Conservation (phyloP, 345 rosid species). For the Acer campestre region DNA sequence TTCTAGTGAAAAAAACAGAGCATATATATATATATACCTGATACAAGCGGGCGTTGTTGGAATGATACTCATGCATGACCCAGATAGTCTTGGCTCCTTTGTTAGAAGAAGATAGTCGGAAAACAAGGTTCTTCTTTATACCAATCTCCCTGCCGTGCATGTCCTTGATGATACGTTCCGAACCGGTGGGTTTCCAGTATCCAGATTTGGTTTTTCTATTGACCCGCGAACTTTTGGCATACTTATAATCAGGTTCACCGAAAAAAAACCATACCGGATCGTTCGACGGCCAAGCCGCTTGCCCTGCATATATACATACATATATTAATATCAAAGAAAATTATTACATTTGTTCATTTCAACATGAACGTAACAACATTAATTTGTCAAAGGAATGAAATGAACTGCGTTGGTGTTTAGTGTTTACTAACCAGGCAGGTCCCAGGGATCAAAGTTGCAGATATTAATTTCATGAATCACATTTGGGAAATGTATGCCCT, state of each 20-base stretch:
- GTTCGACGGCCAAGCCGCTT: neutral
- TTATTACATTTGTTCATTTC: neutral
- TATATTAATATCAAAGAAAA: neutral
- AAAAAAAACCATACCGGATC: slow-evolving; percentile 50
- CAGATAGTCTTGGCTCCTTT: slow-evolving; percentile 7
- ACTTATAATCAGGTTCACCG: slow-evolving; percentile 10
- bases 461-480: slow-evolving; percentile 19
- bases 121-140: slow-evolving; percentile 45
- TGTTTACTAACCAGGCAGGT: slow-evolving; percentile 35
- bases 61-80: slow-evolving; percentile 19
- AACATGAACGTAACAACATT: neutral
- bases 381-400: neutral
- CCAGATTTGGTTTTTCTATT: slow-evolving; percentile 40
- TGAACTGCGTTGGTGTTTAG: neutral
- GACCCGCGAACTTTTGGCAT: slow-evolving; percentile 15
- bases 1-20: too few species aligned
- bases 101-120: neutral
- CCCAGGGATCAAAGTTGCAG: slow-evolving; percentile 27
- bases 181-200: slow-evolving; percentile 51
- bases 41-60: neutral
- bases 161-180: slow-evolving; percentile 27
- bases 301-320: neutral
- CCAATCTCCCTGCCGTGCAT: slow-evolving; percentile 32
- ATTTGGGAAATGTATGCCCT: slow-evolving; percentile 4
- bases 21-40: neutral